Percentiles rank a stretch among this genome's conserved stretches.
These are phyloP conservation scores for Metschnikowia kofuensis DNA, from an alignment of 805 yeast species.

Conservation along the genomic window DNA sequence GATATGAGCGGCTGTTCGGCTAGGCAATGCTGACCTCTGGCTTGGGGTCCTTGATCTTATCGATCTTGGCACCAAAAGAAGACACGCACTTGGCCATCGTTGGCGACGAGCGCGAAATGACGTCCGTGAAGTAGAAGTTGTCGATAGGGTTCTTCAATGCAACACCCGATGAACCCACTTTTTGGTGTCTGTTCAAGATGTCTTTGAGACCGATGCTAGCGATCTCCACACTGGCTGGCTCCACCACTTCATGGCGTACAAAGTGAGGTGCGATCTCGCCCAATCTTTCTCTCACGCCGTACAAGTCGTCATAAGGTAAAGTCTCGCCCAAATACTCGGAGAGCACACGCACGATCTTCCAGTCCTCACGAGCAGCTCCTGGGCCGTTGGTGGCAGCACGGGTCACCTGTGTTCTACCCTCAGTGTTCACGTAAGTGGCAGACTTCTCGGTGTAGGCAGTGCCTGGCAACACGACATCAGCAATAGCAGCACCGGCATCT, in stretches of 20 bases:
- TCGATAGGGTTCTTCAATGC: constrained; percentile 68
- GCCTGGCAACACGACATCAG: constrained; percentile 84
- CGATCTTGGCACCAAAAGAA: constrained; percentile 64
- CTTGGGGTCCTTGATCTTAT: constrained; percentile 50
- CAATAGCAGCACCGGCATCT: constrained; percentile 82
- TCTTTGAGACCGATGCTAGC: constrained; percentile 56
- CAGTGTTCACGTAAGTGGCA: constrained; percentile 84
- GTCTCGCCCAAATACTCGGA: constrained; percentile 70
- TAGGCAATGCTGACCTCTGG: constrained; percentile 35
- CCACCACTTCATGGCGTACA: constrained; percentile 70
- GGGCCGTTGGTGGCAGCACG: constrained; percentile 88
- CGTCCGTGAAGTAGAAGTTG: constrained; percentile 86
- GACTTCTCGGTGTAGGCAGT: constrained; percentile 86
- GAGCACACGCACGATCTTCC: constrained; percentile 83
- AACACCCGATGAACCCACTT: constrained; percentile 34
- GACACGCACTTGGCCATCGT: constrained; percentile 88
- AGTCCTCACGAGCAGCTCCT: constrained; percentile 87
- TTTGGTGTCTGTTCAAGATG: constrained; percentile 35
- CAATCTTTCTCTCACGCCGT: constrained; percentile 65
- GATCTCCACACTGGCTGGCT: constrained; percentile 58
- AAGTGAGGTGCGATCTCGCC: constrained; percentile 80
- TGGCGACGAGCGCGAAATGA: constrained; percentile 80
- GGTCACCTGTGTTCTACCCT: constrained; percentile 82
- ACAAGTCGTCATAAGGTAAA: constrained; percentile 73
- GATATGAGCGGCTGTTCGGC: neutral